A percentile compares a stretch with the other conserved stretches of the same genome.
Evolutionary conservation across 768 basidiomycete genomes (phyloP).

Genomic region (Podaxis sp.): DNA sequence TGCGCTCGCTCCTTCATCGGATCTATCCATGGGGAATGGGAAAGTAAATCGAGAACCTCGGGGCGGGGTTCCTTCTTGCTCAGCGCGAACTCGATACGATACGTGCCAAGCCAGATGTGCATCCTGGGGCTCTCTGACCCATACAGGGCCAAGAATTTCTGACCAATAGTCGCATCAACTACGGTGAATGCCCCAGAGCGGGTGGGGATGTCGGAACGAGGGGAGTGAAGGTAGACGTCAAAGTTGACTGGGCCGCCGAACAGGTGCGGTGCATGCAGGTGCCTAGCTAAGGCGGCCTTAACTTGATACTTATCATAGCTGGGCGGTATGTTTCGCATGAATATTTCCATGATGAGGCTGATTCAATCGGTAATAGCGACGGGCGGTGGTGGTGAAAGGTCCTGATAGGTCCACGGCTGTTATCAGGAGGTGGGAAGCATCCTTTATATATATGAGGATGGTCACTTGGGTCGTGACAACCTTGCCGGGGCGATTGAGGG

Average conservation of each 20-base stretch:
- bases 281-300: constrained; percentile 33
- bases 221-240: constrained; percentile 44
- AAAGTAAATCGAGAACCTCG: constrained; percentile 38
- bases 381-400: background rate
- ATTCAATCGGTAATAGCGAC: background rate
- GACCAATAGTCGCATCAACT: constrained; percentile 40
- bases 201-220: constrained; percentile 27
- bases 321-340: constrained; percentile 35
- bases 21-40: constrained; percentile 38
- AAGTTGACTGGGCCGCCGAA: constrained; percentile 45
- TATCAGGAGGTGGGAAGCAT: background rate
- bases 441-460: background rate
- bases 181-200: constrained; percentile 50
- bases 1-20: constrained; percentile 34
- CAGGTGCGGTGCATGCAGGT: constrained; percentile 47
- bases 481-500: background rate
- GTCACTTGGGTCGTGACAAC: background rate
- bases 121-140: background rate
- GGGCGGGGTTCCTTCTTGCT: constrained; percentile 25
- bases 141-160: constrained; percentile 39
- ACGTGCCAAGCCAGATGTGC: constrained; percentile 24
- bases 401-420: background rate
- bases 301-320: constrained; percentile 30
- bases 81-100: constrained; percentile 30
- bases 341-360: constrained; percentile 34